phyloP scores from a whole-genome alignment of 805 yeast species.

The Candida ipomoeae region DNA sequence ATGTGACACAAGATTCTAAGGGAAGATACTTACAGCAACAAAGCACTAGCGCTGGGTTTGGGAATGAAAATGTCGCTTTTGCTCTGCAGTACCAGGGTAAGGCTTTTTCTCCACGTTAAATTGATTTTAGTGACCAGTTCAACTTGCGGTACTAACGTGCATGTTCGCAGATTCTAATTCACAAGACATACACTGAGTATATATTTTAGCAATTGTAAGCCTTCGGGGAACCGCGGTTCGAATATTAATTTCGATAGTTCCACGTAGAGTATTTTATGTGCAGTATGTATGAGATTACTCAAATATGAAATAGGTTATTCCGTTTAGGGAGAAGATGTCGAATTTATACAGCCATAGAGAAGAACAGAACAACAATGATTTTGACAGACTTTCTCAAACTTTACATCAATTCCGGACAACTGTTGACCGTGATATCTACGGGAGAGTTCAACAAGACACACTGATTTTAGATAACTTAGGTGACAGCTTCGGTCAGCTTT shows the following conservation, averaged over 20 bases:
- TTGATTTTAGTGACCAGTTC: neutral
- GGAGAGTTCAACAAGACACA: conserved; percentile 36
- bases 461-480: conserved; percentile 36
- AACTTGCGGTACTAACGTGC: neutral
- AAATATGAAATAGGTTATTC: neutral
- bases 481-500: conserved; percentile 36
- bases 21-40: conserved; percentile 20
- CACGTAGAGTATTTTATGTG: neutral
- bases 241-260: neutral
- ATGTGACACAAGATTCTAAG: neutral
- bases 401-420: conserved; percentile 40
- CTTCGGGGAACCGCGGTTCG: neutral
- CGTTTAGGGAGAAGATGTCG: conserved; percentile 9
- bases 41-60: conserved; percentile 41
- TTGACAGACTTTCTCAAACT: conserved; percentile 41
- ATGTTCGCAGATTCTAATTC: neutral
- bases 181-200: neutral
- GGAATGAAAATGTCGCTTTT: conserved; percentile 22
- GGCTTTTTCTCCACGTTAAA: neutral
- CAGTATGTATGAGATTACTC: neutral
- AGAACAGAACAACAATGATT: conserved; percentile 39
- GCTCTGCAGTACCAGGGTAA: neutral
- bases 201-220: neutral
- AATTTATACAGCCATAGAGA: conserved; percentile 38
- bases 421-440: conserved; percentile 40